Evolutionary conservation across 805 yeast species (phyloP).

Genomic region (Starmerella etchellsii): DNA sequence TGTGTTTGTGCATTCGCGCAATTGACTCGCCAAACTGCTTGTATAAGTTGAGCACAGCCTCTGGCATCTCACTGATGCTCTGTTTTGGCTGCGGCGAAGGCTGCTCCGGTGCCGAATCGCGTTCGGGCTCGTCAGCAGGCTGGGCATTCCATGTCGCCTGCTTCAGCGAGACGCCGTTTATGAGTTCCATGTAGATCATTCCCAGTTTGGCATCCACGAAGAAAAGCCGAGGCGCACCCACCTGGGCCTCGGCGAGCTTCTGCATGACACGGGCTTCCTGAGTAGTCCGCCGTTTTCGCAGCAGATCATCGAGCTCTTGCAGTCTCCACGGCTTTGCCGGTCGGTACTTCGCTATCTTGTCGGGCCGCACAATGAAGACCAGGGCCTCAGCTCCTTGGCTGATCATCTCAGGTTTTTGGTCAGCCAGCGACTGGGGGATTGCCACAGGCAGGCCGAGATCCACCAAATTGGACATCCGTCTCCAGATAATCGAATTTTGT

Average conservation of each 20-base stretch:
- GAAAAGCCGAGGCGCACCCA: constrained; percentile 60
- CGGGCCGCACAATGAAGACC: constrained; percentile 7
- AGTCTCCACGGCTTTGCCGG: constrained; percentile 89
- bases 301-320: constrained; percentile 57
- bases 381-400: constrained; percentile 25
- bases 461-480: constrained; percentile 3
- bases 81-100: neutral
- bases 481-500: too few species aligned
- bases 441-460: constrained; percentile 12
- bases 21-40: constrained; percentile 38
- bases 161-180: constrained; percentile 40
- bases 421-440: constrained; percentile 15
- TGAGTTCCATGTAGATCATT: constrained; percentile 72
- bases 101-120: neutral
- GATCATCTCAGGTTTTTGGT: constrained; percentile 11
- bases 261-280: constrained; percentile 72
- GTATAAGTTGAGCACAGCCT: constrained; percentile 6
- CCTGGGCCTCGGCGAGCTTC: constrained; percentile 37
- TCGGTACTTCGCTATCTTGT: constrained; percentile 58
- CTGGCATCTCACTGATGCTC: neutral
- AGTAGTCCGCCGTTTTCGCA: constrained; percentile 69
- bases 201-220: constrained; percentile 70
- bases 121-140: constrained; percentile 2
- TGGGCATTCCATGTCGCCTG: constrained; percentile 27
- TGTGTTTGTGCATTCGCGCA: constrained; percentile 54